These are phyloP conservation scores for Neonectria sp. DNA, from an alignment of 2,329 filamentous ascomycete genomes.

Conservation along the genomic window DNA sequence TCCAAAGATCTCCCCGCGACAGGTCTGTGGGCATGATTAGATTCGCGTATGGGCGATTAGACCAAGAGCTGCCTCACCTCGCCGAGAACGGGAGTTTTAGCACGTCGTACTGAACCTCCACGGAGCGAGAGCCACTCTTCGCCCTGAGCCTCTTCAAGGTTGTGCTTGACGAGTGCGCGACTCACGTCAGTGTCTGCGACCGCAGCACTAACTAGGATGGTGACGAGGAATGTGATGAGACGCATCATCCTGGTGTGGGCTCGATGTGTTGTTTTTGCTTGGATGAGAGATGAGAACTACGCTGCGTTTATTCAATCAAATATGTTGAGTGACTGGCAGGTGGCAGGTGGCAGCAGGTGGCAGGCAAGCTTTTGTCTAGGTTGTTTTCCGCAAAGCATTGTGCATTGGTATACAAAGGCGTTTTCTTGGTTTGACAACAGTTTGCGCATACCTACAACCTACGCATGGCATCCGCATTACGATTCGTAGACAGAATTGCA, in stretches of 20 bases:
- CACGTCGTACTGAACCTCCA: background rate
- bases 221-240: background rate
- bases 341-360: background rate
- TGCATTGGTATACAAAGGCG: conserved; percentile 34
- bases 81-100: background rate
- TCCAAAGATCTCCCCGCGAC: background rate
- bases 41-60: background rate
- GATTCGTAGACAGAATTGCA: background rate
- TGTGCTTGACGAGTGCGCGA: background rate
- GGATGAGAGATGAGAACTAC: background rate
- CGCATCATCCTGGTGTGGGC: background rate
- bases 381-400: conserved; percentile 30
- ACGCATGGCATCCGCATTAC: background rate
- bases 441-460: background rate
- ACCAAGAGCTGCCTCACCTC: background rate
- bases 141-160: background rate
- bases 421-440: conserved; percentile 12
- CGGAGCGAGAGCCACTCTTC: background rate
- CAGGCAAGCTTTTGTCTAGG: background rate
- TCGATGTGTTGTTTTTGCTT: background rate
- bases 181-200: background rate
- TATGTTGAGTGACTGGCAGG: background rate
- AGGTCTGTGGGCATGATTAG: conserved; percentile 1
- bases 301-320: background rate
- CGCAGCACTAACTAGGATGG: background rate